Conservation (phyloP, 352 stramenopile genomes). For the Pythium aquatile region DNA sequence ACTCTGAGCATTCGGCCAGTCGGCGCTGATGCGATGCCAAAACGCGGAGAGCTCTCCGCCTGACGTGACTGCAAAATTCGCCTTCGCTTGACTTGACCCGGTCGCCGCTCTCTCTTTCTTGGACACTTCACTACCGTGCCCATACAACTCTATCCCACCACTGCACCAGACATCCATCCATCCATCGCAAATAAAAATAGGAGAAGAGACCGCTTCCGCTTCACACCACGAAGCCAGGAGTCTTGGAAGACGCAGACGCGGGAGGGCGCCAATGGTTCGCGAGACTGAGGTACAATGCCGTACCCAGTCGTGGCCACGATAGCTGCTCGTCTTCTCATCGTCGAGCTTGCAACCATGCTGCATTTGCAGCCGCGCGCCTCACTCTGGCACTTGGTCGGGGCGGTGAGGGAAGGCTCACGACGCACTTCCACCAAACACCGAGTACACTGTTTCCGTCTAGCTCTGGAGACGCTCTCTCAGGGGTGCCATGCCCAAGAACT, state of each 20-base stretch:
- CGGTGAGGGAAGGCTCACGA: slow-evolving; percentile 4
- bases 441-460: slow-evolving; percentile 8
- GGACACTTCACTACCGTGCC: slow-evolving; percentile 24
- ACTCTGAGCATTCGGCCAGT: background rate
- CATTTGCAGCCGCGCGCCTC: background rate
- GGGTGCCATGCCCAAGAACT: slow-evolving; percentile 39
- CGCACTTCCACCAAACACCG: slow-evolving; percentile 11
- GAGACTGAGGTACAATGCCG: background rate
- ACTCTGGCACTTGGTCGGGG: slow-evolving; percentile 7
- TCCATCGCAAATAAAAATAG: slow-evolving; percentile 27
- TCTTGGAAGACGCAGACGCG: background rate
- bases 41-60: background rate
- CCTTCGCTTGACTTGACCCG: slow-evolving; percentile 3
- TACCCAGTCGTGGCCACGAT: slow-evolving; percentile 3
- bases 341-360: slow-evolving; percentile 18
- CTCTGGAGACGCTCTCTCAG: slow-evolving; percentile 26
- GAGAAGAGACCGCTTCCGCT: slow-evolving; percentile 21
- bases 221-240: slow-evolving; percentile 19
- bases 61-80: slow-evolving; percentile 1
- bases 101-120: slow-evolving; percentile 4
- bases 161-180: slow-evolving; percentile 26
- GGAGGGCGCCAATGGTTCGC: slow-evolving; percentile 1
- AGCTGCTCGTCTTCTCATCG: slow-evolving; percentile 27
- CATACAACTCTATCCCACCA: slow-evolving; percentile 26
- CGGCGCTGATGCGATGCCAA: background rate